Percentiles rank a stretch among this genome's conserved stretches.
Evolutionary conservation across 129 eudicot genomes (phyloP).

Genomic region (Helianthus tuberosus): DNA sequence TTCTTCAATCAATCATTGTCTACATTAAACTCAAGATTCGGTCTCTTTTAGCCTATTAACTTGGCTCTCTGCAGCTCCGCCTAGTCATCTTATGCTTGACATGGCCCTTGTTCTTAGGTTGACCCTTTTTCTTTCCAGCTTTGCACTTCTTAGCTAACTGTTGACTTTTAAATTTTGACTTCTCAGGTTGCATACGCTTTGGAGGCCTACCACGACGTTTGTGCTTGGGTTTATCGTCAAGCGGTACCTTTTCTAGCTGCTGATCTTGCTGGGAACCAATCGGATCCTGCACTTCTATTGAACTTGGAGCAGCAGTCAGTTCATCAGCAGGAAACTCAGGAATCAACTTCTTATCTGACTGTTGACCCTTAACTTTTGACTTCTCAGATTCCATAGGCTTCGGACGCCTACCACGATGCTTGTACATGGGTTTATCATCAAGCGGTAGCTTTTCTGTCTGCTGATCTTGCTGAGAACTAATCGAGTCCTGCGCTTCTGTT

Average conservation of each 20-base stretch:
- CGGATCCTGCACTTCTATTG: conserved; percentile 17
- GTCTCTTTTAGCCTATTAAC: conserved; percentile 6
- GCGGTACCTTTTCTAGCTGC: conserved; percentile 10
- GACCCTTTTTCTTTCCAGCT: conserved; percentile 12
- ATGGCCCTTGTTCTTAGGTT: conserved; percentile 4
- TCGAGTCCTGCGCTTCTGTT: conserved; percentile 13
- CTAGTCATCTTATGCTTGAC: conserved; percentile 26
- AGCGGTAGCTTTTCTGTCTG: conserved; percentile 13
- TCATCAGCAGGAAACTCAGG: conserved; percentile 13
- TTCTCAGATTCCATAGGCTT: conserved; percentile 5
- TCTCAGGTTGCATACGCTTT: conserved; percentile 5
- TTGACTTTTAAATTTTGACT: conserved; percentile 1
- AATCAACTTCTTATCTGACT: background rate
- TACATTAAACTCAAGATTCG: conserved; percentile 10
- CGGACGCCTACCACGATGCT: conserved; percentile 20
- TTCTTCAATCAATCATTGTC: background rate
- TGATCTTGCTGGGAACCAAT: conserved; percentile 12
- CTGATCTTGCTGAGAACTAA: conserved; percentile 17
- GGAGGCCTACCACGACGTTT: conserved; percentile 24
- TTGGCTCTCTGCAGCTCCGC: conserved; percentile 18
- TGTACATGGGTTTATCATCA: conserved; percentile 17
- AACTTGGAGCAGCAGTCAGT: background rate
- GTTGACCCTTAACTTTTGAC: too few relatives aligned
- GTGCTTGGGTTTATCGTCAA: conserved; percentile 20
- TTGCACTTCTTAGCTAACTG: conserved; percentile 20